Evolutionary conservation across 2,329 filamentous ascomycete genomes (phyloP), one percentile per base, ranked within the genome.

Genomic region (Penicillium sp.): DNA sequence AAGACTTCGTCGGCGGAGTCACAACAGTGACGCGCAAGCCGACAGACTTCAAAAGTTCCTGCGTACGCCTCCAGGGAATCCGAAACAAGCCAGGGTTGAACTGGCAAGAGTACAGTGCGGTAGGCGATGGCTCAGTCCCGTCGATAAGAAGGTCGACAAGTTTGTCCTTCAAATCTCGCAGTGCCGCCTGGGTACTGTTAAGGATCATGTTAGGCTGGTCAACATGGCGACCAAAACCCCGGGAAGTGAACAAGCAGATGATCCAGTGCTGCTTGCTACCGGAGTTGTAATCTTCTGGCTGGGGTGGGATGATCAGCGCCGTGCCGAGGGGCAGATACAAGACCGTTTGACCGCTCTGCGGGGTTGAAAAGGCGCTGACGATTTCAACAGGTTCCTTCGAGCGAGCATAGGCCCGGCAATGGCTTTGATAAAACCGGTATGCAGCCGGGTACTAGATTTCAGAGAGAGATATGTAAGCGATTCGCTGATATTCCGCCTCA

Each of bases 21-120:
- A 77, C 71, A 49, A 80, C 73, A 26, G 69, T 73, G 54, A 79
- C 68, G 10, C 69, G 67, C 40, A 80, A 57, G 30, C 74, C 74
- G 4, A 77, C 70, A 0, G 70, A 66, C 55, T 80, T 73, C 40
- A 88, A 55, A 1, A 83, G 71, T 5, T 62, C 65, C 59, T 75
- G 77, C 0, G 84, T 85, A 37, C 75, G 69, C 58, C 76, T 71
- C 86, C 86, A 88, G 13, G 79, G 74, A 28, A 88, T 83, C 0
- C 73, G 75, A 69, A 88, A 88, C 37, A 82, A 71, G 0, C 84
- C 85, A 28, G 83, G 82, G 67, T 88, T 88, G 65, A 88, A 85
- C 60, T 79, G 80, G 64, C 83, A 84, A 58, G 83, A 81, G 60
- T 79, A 79, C 0, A 86, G 63, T 16, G 74, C 74, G 4, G 65